Conservation (phyloP, 1,139 yeast species). For the Magnusiomyces sp. region DNA sequence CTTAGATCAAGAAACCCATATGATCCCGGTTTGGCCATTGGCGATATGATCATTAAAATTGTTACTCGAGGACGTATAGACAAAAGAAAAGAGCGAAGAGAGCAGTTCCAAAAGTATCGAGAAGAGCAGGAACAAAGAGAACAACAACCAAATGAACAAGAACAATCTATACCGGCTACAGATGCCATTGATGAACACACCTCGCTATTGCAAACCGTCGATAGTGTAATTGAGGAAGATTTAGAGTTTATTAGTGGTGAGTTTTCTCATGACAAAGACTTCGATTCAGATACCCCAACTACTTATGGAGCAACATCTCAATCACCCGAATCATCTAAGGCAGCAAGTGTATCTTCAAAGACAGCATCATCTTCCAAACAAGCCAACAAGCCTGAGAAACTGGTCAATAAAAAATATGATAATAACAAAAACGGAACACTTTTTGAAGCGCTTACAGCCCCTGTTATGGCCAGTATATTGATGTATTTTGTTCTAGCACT, state of each 20-base stretch:
- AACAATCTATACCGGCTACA: neutral
- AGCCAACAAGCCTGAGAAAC: neutral
- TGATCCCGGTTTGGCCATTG: slow-evolving; percentile 47
- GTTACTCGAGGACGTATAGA: slow-evolving; percentile 27
- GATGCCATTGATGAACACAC: neutral
- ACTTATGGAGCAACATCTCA: neutral
- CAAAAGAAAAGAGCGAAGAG: neutral
- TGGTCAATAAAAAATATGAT: neutral
- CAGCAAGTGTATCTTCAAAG: neutral
- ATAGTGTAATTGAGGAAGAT: slow-evolving; percentile 1
- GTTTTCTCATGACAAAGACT: neutral
- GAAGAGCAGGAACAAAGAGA: neutral
- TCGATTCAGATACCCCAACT: no score
- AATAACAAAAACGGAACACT: neutral
- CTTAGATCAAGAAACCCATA: slow-evolving; percentile 26
- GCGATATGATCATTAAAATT: slow-evolving; percentile 37
- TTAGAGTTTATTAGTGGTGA: slow-evolving; percentile 4
- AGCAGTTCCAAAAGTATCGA: neutral
- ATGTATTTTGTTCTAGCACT: slow-evolving; percentile 36
- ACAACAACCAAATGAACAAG: neutral
- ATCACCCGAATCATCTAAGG: neutral
- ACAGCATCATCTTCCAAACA: neutral
- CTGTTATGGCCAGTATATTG: slow-evolving; percentile 21
- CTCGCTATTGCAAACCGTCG: neutral
- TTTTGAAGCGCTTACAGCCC: slow-evolving; percentile 1